phyloP scores from a whole-genome alignment of 2,329 filamentous ascomycete genomes.

The Colletotrichum zoysiae region DNA sequence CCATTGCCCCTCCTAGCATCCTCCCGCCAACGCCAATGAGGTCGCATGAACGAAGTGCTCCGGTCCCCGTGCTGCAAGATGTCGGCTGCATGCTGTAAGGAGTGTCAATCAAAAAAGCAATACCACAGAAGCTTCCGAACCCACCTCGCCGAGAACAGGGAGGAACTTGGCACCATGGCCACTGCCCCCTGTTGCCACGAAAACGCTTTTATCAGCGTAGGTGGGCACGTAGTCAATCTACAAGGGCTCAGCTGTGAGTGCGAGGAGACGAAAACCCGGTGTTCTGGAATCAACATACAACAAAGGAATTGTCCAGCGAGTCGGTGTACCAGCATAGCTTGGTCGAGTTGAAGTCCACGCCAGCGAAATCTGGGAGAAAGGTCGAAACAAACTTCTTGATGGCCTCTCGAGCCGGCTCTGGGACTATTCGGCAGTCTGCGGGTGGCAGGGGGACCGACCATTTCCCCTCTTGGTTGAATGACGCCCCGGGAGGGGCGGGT shows the following conservation, averaged over 20 bases:
- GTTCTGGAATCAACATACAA: slow-evolving; percentile 40
- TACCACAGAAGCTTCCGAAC: background rate
- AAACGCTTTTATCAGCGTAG: slow-evolving; percentile 48
- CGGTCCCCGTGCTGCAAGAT: slow-evolving; percentile 47
- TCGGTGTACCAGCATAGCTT: slow-evolving; percentile 73
- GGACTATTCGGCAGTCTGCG: slow-evolving; percentile 42
- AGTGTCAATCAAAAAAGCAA: slow-evolving; percentile 29
- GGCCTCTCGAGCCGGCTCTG: slow-evolving; percentile 44
- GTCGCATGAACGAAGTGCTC: slow-evolving; percentile 48
- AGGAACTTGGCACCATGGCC: slow-evolving; percentile 54
- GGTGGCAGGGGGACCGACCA: slow-evolving; percentile 50
- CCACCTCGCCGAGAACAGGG: slow-evolving; percentile 50
- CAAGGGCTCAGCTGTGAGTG: background rate
- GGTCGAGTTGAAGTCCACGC: slow-evolving; percentile 52
- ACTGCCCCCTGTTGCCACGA: slow-evolving; percentile 52
- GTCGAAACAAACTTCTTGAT: slow-evolving; percentile 52
- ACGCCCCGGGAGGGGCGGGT: slow-evolving; percentile 45
- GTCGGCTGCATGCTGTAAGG: slow-evolving; percentile 49
- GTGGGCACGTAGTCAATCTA: slow-evolving; percentile 51
- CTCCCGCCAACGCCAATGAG: slow-evolving; percentile 50
- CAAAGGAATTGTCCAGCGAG: slow-evolving; percentile 66
- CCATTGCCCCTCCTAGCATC: slow-evolving; percentile 47
- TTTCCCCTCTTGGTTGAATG: slow-evolving; percentile 48
- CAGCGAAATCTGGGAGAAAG: slow-evolving; percentile 57
- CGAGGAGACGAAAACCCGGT: accelerated